Conservation (phyloP, 176 grass and related monocot species). For the sorghum (Sorghum bicolor) region Sorghum_bicolor_NCBIv3 NC_012872.2:66712001-66712500, state of each 20-base stretch:
- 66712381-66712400: constrained; percentile 10
- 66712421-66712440: constrained; percentile 21
- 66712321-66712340: constrained; percentile 43
- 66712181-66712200: background rate
- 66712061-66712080: constrained; percentile 46
- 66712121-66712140: constrained; percentile 6
- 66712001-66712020: background rate
- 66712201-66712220: constrained; percentile 13
- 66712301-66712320: constrained; percentile 32
- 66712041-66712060: constrained; percentile 30
- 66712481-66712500: constrained; percentile 37
- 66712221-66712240: background rate
- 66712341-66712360: constrained; percentile 43
- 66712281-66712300: constrained; percentile 29
- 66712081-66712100: constrained; percentile 32
- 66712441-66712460: constrained; percentile 43
- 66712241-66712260: constrained; percentile 24
- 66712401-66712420: constrained; percentile 22
- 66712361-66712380: constrained; percentile 16
- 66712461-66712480: constrained; percentile 26
- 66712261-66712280: constrained; percentile 52
- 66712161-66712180: background rate
- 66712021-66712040: background rate
- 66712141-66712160: background rate
- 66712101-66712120: constrained; percentile 18